Base-by-base conservation (phyloP, 1,139 yeast genomes). In the Kurtzmaniella quercitrusa region DNA sequence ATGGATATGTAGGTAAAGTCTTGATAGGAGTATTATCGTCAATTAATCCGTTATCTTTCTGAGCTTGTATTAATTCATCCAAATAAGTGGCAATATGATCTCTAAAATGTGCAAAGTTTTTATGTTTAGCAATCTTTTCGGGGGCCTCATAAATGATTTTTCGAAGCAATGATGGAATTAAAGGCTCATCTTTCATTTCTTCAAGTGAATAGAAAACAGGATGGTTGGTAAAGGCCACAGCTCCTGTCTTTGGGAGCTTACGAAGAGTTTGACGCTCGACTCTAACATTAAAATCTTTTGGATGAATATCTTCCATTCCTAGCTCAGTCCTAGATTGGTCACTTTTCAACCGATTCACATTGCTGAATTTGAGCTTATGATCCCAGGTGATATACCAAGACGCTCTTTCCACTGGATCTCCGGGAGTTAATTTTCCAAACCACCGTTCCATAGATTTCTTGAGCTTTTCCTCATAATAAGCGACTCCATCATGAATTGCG, bases 361-460 rank as follows among this genome's bases (percentile, higher is more conserved):
- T 76, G 51, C 77, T 80, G 37, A 74, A 60, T 45, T 78, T 68
- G 45, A 84, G 65, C 51, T 75, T 78, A 54, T 82, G 80, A 56
- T 84, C 91, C 78, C 87, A 82, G 9, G 87, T 74, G 41, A 85
- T 74, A 50, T 82, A 81, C 84, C 88, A 85, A 35, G 86, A 78
- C 17, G 89, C 88, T 50, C 93, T 71, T 60, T 82, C 88, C 9
- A 84, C 91, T 2, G 83, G 78, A 37, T 74, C 78, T 22, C 68
- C 66, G 1, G 81, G 76, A 47, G 76, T 74, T 71, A 84, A 71
- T 52, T 77, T 73, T 23, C 70, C 73, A 59, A 84, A 82, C 82
- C 86, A 84, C 51, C 80, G 74, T 57, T 84, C 88, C 94, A 85
- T 85, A 7, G 87, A 82, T 32, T 72, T 73, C 58, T 79, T 74